phyloP scores from a whole-genome alignment of 768 basidiomycete species.

The Xanthoconium stramineum region DNA sequence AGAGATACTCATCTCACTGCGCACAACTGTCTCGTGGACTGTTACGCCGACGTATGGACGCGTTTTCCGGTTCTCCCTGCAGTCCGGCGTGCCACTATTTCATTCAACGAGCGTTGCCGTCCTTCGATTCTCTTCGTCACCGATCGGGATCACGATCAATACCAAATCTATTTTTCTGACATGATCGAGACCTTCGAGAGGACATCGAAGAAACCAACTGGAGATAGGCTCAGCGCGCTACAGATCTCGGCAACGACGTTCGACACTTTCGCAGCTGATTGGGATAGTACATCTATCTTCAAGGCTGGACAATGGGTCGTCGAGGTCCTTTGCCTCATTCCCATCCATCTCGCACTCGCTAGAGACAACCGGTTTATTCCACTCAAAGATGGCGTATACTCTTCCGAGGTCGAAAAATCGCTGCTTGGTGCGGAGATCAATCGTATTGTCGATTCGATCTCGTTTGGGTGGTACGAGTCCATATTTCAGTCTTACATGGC shows the following conservation, averaged over 20 bases:
- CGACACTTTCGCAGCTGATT: slow-evolving; percentile 20
- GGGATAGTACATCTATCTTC: slow-evolving; percentile 35
- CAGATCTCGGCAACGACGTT: slow-evolving; percentile 31
- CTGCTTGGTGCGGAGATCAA: slow-evolving; percentile 58
- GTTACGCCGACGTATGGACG: slow-evolving; percentile 55
- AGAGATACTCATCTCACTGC: slow-evolving; percentile 22
- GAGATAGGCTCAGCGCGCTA: slow-evolving; percentile 39
- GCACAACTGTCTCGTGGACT: slow-evolving; percentile 53
- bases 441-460: slow-evolving; percentile 52
- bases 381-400: slow-evolving; percentile 53
- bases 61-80: slow-evolving; percentile 57
- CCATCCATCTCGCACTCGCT: slow-evolving; percentile 61
- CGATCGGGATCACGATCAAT: slow-evolving; percentile 33
- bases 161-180: slow-evolving; percentile 40
- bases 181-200: slow-evolving; percentile 47
- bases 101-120: slow-evolving; percentile 28
- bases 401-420: slow-evolving; percentile 46
- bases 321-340: slow-evolving; percentile 58
- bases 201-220: slow-evolving; percentile 50
- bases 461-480: slow-evolving; percentile 65
- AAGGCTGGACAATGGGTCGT: slow-evolving; percentile 59
- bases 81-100: slow-evolving; percentile 42
- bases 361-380: slow-evolving; percentile 61
- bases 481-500: slow-evolving; percentile 63
- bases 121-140: slow-evolving; percentile 45